Conservation (phyloP, 2,329 filamentous ascomycete genomes). For the Colletotrichum sp. region DNA sequence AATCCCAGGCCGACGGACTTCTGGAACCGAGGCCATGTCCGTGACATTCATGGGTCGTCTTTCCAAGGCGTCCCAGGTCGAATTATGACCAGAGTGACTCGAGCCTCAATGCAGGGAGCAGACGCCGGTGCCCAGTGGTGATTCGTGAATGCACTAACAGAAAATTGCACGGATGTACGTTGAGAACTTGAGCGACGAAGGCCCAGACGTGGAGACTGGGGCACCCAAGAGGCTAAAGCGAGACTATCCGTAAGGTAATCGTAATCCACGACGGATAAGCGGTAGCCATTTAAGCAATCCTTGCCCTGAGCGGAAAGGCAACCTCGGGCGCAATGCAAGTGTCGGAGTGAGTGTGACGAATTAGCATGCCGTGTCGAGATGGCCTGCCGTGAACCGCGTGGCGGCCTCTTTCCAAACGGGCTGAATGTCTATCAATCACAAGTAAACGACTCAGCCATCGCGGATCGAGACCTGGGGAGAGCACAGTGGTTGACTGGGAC, state of each 20-base stretch:
- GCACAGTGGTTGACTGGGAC: neutral
- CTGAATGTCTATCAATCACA: conserved; percentile 18
- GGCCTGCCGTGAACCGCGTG: neutral
- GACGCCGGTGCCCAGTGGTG: neutral
- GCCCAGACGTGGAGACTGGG: neutral
- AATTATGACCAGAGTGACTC: neutral
- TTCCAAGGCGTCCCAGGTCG: neutral
- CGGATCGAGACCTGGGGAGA: neutral
- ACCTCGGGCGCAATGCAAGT: neutral
- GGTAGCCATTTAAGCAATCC: neutral
- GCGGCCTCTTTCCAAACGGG: neutral
- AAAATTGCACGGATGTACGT: conserved; percentile 14
- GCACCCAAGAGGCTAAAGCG: neutral
- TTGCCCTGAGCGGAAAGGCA: neutral
- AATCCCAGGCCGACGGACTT: conserved; percentile 4
- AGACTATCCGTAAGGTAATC: neutral
- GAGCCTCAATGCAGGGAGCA: conserved; percentile 16
- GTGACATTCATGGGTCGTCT: neutral
- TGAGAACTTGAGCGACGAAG: neutral
- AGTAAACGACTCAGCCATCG: conserved; percentile 1
- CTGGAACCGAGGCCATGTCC: conserved; percentile 1
- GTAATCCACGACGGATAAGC: neutral
- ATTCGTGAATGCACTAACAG: conserved; percentile 7
- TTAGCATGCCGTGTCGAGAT: conserved; percentile 3
- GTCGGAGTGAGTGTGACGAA: conserved; percentile 8